Evolutionary conservation across 805 yeast genomes (phyloP).

Genomic region (Monosporozyma aerobia): DNA sequence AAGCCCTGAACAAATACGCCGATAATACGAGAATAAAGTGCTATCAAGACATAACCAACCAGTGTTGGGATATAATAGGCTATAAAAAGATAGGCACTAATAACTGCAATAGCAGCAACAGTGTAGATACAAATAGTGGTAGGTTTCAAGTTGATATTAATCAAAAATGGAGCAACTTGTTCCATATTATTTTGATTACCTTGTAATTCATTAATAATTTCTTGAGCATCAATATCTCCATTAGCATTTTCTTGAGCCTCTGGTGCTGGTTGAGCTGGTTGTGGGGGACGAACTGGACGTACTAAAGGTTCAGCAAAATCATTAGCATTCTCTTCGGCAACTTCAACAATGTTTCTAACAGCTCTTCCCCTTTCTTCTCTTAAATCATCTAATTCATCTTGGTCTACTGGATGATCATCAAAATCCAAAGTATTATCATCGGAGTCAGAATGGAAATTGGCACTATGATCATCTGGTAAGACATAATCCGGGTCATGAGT

Average conservation of each 20-base stretch:
- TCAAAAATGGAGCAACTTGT: constrained; percentile 20
- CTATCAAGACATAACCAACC: constrained; percentile 31
- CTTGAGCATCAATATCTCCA: constrained; percentile 3
- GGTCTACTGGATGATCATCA: constrained; percentile 10
- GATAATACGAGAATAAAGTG: constrained; percentile 11
- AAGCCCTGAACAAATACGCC: constrained; percentile 11
- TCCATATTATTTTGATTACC: constrained; percentile 5
- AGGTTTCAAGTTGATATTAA: constrained; percentile 20
- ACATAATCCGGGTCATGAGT: constrained; percentile 25
- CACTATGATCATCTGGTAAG: constrained; percentile 1
- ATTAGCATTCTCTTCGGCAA: constrained; percentile 1
- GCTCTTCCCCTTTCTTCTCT: constrained; percentile 12
- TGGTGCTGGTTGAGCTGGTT: constrained; percentile 10
- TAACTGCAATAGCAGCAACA: constrained; percentile 21
- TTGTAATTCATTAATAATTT: constrained; percentile 2
- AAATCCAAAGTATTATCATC: constrained; percentile 9
- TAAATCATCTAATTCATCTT: constrained; percentile 3
- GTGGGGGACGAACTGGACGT: constrained; percentile 5
- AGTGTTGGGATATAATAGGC: constrained; percentile 42
- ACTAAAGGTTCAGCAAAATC: constrained; percentile 2
- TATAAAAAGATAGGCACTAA: constrained; percentile 32
- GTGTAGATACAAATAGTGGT: constrained; percentile 18
- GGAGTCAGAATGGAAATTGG: background rate
- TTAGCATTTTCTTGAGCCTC: background rate
- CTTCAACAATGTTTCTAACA: constrained; percentile 1